Conservation (phyloP, 139 green algal species). For the Coccomyxa sp. region DNA sequence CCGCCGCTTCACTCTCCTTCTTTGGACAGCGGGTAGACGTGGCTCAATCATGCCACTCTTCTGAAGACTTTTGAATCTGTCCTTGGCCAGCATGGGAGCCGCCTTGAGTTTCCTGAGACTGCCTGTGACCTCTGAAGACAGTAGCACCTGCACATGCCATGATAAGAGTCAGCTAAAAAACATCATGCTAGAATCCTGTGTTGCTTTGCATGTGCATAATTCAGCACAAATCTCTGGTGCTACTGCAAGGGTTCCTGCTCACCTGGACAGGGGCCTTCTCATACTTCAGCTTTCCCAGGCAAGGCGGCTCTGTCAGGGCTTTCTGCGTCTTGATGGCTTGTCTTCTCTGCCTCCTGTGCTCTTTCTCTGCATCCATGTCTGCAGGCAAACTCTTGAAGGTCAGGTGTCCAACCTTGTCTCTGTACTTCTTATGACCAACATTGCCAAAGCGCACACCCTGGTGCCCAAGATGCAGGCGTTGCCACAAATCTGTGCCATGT, state of each 20-base stretch:
- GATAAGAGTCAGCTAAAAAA: no score
- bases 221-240: no score
- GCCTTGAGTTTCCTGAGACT: conserved; percentile 57
- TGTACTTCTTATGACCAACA: no score
- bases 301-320: conserved; percentile 38
- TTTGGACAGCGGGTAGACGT: conserved; percentile 13
- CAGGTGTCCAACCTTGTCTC: no score
- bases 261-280: conserved; percentile 60
- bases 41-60: conserved; percentile 76
- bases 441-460: no score
- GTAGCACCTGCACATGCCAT: conserved; percentile 51
- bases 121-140: conserved; percentile 61
- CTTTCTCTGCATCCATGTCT: conserved; percentile 14
- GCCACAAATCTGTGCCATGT: no score
- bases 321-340: conserved; percentile 20
- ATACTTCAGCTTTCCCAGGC: conserved; percentile 66
- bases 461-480: no score
- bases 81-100: conserved; percentile 31
- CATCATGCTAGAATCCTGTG: neutral
- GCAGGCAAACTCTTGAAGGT: no score
- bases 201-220: no score
- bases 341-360: neutral
- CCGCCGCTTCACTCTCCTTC: conserved; percentile 6
- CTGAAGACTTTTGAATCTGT: conserved; percentile 80
- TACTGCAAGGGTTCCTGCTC: no score